These are phyloP conservation scores for Ascoidea tarda DNA, from an alignment of 805 yeast genomes.

Conservation along the genomic window DNA sequence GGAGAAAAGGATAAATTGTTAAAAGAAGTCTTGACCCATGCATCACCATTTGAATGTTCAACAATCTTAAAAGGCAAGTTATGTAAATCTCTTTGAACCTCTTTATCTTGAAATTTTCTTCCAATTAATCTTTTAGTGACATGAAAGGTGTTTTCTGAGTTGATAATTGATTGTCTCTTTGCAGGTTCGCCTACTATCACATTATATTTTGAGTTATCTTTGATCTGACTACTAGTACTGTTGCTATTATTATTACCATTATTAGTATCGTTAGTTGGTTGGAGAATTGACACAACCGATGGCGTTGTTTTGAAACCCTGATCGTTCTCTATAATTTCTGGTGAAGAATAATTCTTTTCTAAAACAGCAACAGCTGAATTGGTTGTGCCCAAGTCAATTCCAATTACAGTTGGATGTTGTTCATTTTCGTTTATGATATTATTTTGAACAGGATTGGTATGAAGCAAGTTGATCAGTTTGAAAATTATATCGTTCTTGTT, in stretches of 20 bases:
- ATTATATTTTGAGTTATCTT: slow-evolving; percentile 10
- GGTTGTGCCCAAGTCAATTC: slow-evolving; percentile 78
- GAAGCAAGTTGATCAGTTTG: not conserved
- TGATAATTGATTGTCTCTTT: slow-evolving; percentile 61
- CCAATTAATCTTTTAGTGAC: slow-evolving; percentile 80
- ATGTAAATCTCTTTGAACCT: slow-evolving; percentile 52
- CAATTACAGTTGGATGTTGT: slow-evolving; percentile 31
- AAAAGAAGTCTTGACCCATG: slow-evolving; percentile 34
- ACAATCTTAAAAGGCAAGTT: slow-evolving; percentile 53
- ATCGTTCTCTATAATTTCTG: slow-evolving; percentile 58
- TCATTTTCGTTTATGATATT: not conserved
- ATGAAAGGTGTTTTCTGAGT: slow-evolving; percentile 65
- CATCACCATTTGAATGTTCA: slow-evolving; percentile 49
- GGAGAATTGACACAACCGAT: slow-evolving; percentile 50
- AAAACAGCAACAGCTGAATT: slow-evolving; percentile 77
- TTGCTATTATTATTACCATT: slow-evolving; percentile 23
- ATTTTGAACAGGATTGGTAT: not conserved
- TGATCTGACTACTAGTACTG: slow-evolving; percentile 19
- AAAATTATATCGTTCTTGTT: not conserved
- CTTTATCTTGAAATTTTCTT: slow-evolving; percentile 49
- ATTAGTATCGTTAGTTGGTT: not conserved
- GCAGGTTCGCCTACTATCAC: slow-evolving; percentile 57
- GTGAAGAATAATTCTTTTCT: slow-evolving; percentile 49
- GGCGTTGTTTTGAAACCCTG: slow-evolving; percentile 76
- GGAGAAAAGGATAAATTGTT: slow-evolving; percentile 41